Conservation (phyloP, 768 basidiomycete species). For the Daedaleopsis sinensis region DNA sequence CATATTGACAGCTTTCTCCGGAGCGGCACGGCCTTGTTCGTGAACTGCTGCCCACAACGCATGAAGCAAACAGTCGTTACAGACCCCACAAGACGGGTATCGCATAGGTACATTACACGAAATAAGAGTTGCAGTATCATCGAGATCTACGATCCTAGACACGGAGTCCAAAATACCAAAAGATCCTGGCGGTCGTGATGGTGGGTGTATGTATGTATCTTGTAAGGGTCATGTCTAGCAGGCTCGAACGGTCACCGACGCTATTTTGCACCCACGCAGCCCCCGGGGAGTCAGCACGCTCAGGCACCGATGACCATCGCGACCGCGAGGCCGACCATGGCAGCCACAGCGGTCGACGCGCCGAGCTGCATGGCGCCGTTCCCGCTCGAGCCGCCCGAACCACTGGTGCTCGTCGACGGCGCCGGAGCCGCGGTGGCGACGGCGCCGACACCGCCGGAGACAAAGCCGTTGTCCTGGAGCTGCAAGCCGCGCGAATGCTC, state of each 20-base stretch:
- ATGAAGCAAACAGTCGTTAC: not conserved
- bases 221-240: slow-evolving; percentile 6
- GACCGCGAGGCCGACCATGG: slow-evolving; percentile 8
- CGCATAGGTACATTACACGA: not conserved
- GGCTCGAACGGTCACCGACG: not conserved
- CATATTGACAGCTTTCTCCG: not conserved
- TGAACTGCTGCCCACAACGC: not conserved
- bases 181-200: not conserved
- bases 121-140: not conserved
- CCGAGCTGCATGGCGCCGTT: not conserved
- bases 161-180: not conserved
- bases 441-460: slow-evolving; percentile 46
- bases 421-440: slow-evolving; percentile 37
- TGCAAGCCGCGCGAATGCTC: slow-evolving; percentile 24
- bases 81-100: not conserved
- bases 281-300: not conserved
- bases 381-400: slow-evolving; percentile 1
- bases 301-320: slow-evolving; percentile 15
- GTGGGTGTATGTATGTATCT: not conserved
- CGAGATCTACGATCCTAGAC: not conserved
- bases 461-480: slow-evolving; percentile 42
- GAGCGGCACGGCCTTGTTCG: not conserved
- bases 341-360: slow-evolving; percentile 10
- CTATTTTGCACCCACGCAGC: not conserved
- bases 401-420: slow-evolving; percentile 3